Base-by-base conservation (phyloP, 2,329 filamentous ascomycete species). In the Aspergillaceae sp. region DNA sequence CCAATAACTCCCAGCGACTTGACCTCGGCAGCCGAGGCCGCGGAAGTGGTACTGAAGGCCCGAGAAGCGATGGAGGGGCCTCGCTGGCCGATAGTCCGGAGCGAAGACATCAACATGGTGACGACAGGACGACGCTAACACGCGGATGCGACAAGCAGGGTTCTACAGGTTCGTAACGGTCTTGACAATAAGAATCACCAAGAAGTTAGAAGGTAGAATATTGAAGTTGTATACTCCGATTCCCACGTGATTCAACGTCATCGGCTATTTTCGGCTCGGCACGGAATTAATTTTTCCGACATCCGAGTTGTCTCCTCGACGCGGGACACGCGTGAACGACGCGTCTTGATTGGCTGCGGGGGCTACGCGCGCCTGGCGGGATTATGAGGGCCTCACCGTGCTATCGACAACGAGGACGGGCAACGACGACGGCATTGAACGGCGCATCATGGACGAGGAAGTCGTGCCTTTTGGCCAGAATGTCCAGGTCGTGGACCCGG, bases 1-100 rank as follows among this genome's bases (percentile, higher is more conserved):
- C 92, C 92, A 61, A 98, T 77, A 42, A 98, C 91, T 61, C 91
- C 92, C 37, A 98, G 73, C 55, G 80, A 84, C 73, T 90, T 94
- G 51, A 98, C 83, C 61, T 90, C 81, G 46, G 83, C 80, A 50
- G 74, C 74, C 52, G 80, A 80, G 57, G 77, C 74, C 40, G 74
- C 71, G 40, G 80, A 68, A 35, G 78, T 81, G 32, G 82, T 82
- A 72, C 85, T 90, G 71, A 94, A 94, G 59, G 67, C 70, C 58
- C 84, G 67, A 45, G 53, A 51, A 45, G 64, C 64, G 49, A 65
- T 65, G 56, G 62, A 56, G 30, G 65, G 62, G 49, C 60, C 58
- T 48, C 56, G 60, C 33, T 56, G 60, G 51, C 56, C 55, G 45
- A 64, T 50, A 7, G 55, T 52, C 46, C 63, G 62, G 47, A 67